Evolutionary conservation across 106 monocot species (phyloP).

Genomic region (Chionographis japonica): DNA sequence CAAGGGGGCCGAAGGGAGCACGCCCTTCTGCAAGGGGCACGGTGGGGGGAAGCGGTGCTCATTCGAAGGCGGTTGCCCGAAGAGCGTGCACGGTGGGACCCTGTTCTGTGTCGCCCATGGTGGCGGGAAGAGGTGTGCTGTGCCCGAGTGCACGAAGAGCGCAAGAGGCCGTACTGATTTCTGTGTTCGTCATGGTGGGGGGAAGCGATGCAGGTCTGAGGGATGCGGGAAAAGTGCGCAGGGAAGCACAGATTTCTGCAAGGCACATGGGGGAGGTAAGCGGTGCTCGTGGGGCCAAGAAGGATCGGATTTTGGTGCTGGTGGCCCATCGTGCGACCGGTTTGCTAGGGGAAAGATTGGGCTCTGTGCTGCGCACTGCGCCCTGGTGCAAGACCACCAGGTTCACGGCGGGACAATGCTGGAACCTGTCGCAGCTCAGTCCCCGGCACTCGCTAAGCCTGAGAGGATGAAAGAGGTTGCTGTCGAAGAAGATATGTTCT

Average conservation of each 20-base stretch:
- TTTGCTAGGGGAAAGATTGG: slow-evolving; percentile 54
- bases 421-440: not conserved
- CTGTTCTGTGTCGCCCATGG: slow-evolving; percentile 53
- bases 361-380: slow-evolving; percentile 47
- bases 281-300: slow-evolving; percentile 29
- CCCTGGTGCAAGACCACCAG: slow-evolving; percentile 41
- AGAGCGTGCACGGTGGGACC: slow-evolving; percentile 72
- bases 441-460: not conserved
- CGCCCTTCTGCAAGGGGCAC: slow-evolving; percentile 57
- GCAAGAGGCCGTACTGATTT: slow-evolving; percentile 29
- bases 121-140: slow-evolving; percentile 56
- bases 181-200: slow-evolving; percentile 46
- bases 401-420: slow-evolving; percentile 49
- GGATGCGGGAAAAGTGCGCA: slow-evolving; percentile 46
- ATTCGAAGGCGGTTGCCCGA: slow-evolving; percentile 42
- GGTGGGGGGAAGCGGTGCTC: slow-evolving; percentile 73
- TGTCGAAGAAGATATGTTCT: not conserved
- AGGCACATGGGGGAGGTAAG: slow-evolving; percentile 43
- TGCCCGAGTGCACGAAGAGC: slow-evolving; percentile 27
- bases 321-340: slow-evolving; percentile 39
- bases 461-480: slow-evolving; percentile 18
- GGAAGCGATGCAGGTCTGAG: slow-evolving; percentile 28
- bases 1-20: slow-evolving; percentile 73
- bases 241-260: slow-evolving; percentile 43
- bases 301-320: slow-evolving; percentile 12